A percentile compares a stretch with the other conserved stretches of the same genome.
These are phyloP conservation scores for Pholiota molesta DNA, from an alignment of 768 basidiomycete genomes.

Conservation along the genomic window DNA sequence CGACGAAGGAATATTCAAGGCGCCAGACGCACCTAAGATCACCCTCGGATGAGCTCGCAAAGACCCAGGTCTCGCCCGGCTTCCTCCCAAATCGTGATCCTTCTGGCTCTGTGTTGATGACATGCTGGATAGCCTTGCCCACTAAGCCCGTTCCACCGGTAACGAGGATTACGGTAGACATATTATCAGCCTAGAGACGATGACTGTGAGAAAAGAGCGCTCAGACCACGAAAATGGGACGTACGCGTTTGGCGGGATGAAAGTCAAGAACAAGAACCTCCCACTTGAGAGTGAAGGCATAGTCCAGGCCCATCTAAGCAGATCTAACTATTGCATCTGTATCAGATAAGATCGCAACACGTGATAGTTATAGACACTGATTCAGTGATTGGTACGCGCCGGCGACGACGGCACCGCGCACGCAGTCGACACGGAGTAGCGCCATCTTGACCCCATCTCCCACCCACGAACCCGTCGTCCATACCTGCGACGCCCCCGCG, in stretches of 20 bases:
- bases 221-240: not conserved
- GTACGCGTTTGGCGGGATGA: conserved; percentile 1
- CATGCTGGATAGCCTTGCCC: conserved; percentile 78
- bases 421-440: not conserved
- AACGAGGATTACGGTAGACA: conserved; percentile 66
- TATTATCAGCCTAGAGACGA: conserved; percentile 14
- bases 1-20: not conserved
- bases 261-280: not conserved
- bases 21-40: conserved; percentile 69
- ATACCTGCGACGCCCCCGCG: not conserved
- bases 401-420: not conserved
- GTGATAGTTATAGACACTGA: not conserved
- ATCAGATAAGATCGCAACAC: not conserved
- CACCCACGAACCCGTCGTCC: not conserved
- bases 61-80: conserved; percentile 85
- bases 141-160: conserved; percentile 89
- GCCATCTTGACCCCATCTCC: not conserved
- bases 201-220: no score
- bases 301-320: no score
- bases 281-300: no score
- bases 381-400: not conserved
- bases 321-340: no score
- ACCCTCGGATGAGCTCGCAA: conserved; percentile 75
- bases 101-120: conserved; percentile 77
- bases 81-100: conserved; percentile 80